Evolutionary conservation across 176 grass and related monocot genomes (phyloP), one percentile per base, ranked within the genome.

Genomic region (Ampelocalamus luodianensis): DNA sequence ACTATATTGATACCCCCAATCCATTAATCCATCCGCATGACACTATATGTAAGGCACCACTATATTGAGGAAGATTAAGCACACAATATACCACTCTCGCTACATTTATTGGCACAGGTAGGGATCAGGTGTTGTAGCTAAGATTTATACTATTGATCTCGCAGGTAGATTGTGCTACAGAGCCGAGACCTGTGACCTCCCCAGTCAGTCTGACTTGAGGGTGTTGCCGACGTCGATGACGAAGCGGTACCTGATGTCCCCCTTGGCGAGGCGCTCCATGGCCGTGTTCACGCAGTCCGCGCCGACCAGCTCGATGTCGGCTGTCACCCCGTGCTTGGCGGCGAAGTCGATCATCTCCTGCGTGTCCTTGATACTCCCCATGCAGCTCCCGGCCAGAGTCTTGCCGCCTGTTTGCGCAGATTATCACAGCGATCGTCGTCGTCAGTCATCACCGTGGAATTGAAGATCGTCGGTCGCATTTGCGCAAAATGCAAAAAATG

Each of bases 271-370:
- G 70, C 92, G 79, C 51, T 91, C 89, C 79, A 90, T 44, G 13
- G 92, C 92, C 54, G 17, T 10, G 45, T 86, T 80, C 38, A 93
- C 86, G 27, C 86, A 50, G 14, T 85, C 54, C 1, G 68, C 79
- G 34, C 54, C 27, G 20, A 89, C 43, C 68, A 93, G 74, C 68
- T 94, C 89, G 9, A 94, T 80, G 16, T 89, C 92, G 1, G 89
- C 79, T 0, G 63, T 61, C 75, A 94, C 20, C 10, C 72, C 62
- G 5, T 89, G 67, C 83, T 91, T 29, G 1, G 76, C 83, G 6
- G 89, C 88, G 34, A 94, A 91, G 89, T 94, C 86, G 0, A 89
- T 58, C 92, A 94, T 94, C 86, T 91, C 92, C 89, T 91, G 86
- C 5, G 86, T 94, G 51, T 91, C 92, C 18, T 27, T 70, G 12